Evolutionary conservation across 768 basidiomycete genomes (phyloP).

Genomic region (Crucibulum laeve): DNA sequence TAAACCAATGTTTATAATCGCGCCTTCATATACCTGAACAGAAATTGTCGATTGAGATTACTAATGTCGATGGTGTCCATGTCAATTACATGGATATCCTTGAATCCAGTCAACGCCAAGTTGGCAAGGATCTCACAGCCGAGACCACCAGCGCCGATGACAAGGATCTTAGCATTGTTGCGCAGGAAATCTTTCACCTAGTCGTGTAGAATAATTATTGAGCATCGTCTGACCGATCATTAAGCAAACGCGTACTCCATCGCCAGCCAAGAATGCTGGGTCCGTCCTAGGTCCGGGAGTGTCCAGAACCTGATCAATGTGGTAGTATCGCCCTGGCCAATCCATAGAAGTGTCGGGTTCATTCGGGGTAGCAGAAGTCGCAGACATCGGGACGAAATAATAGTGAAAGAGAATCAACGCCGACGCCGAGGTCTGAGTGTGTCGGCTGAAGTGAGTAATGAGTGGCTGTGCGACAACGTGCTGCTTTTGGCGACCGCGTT

Average conservation of each 20-base stretch:
- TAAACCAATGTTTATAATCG: not conserved
- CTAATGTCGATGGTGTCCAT: constrained; percentile 99
- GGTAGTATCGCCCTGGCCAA: constrained; percentile 63
- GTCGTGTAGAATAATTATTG: not conserved
- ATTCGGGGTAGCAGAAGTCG: constrained; percentile 16
- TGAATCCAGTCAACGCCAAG: constrained; percentile 93
- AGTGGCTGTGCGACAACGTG: not conserved
- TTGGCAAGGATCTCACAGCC: constrained; percentile 98
- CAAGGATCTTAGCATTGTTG: constrained; percentile 84
- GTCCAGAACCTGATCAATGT: constrained; percentile 85
- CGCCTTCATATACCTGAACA: constrained; percentile 70
- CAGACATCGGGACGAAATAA: constrained; percentile 3
- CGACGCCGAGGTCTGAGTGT: not conserved
- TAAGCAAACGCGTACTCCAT: constrained; percentile 47
- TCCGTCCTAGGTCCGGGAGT: constrained; percentile 88
- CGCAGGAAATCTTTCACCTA: constrained; percentile 89
- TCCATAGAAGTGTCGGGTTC: constrained; percentile 20
- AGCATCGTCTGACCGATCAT: not conserved
- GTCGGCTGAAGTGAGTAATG: not conserved
- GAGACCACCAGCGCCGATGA: constrained; percentile 96
- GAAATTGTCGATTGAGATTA: constrained; percentile 96
- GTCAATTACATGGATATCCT: constrained; percentile 98
- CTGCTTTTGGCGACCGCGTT: constrained; percentile 9
- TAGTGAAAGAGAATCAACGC: not conserved
- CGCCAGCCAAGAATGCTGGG: constrained; percentile 75